A percentile compares a stretch with the other conserved stretches of the same genome.
phyloP scores from a whole-genome alignment of 1,284 basidiomycete genomes.

The Abortiporus biennis region DNA sequence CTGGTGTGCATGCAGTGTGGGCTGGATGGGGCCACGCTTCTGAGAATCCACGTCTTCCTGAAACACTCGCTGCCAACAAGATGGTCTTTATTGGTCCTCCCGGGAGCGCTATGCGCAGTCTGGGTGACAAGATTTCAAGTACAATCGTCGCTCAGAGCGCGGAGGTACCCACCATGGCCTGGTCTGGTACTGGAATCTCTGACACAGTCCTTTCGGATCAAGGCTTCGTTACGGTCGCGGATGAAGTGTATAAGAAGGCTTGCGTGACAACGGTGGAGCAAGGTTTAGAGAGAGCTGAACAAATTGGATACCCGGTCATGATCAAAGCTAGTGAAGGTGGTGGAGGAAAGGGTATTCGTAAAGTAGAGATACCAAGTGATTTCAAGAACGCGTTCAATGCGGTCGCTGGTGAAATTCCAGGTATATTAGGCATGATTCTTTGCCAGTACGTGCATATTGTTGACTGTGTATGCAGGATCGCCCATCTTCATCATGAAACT shows the following conservation, averaged over 20 bases:
- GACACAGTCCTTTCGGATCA: slow-evolving; percentile 83
- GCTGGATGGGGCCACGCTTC: slow-evolving; percentile 99
- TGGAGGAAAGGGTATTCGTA: slow-evolving; percentile 97
- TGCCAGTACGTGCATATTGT: slow-evolving; percentile 8
- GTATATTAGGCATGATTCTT: slow-evolving; percentile 36
- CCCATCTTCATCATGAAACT: slow-evolving; percentile 99
- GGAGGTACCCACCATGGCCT: slow-evolving; percentile 97
- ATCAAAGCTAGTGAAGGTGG: slow-evolving; percentile 99
- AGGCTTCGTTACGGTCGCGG: slow-evolving; percentile 93
- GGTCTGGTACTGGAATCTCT: slow-evolving; percentile 95
- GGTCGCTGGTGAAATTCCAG: slow-evolving; percentile 94
- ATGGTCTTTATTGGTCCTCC: slow-evolving; percentile 99
- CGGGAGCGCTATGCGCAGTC: slow-evolving; percentile 97
- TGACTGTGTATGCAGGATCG: slow-evolving; percentile 57
- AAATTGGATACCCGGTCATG: slow-evolving; percentile 98
- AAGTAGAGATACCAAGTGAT: slow-evolving; percentile 78
- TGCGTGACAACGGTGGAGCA: slow-evolving; percentile 91
- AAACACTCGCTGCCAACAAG: slow-evolving; percentile 88
- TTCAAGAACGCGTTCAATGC: slow-evolving; percentile 96
- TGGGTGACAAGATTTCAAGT: slow-evolving; percentile 99
- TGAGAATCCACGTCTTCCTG: slow-evolving; percentile 97
- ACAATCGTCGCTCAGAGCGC: slow-evolving; percentile 99
- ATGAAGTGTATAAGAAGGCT: slow-evolving; percentile 86
- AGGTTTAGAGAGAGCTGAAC: slow-evolving; percentile 78
- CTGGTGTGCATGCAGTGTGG: slow-evolving; percentile 99